phyloP scores from a whole-genome alignment of 306 rosid genomes.

The Gastrolobium bilobum region DNA sequence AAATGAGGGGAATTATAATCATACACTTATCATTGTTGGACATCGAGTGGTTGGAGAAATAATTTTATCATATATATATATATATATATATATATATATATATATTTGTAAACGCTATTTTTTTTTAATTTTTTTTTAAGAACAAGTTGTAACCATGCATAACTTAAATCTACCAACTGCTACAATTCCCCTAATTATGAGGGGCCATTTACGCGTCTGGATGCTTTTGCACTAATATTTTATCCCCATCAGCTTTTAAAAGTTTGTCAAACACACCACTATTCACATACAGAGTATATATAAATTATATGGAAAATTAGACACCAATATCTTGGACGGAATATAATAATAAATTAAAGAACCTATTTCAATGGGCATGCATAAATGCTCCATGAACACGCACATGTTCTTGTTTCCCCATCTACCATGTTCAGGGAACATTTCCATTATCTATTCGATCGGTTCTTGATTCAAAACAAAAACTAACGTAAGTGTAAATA shows the following conservation, averaged over 20 bases:
- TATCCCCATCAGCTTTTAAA: neutral
- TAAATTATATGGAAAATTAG: constrained; percentile 20
- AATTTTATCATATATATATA: too few species aligned
- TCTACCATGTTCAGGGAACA: constrained; percentile 57
- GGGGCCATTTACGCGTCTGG: constrained; percentile 42
- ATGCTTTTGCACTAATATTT: neutral
- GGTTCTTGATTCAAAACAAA: constrained; percentile 38
- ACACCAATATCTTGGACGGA: constrained; percentile 48
- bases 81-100: too few species aligned
- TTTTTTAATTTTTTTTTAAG: too few species aligned
- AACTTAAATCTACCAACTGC: too few species aligned
- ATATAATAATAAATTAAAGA: constrained; percentile 46
- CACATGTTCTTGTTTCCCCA: constrained; percentile 85
- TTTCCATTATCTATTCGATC: constrained; percentile 52
- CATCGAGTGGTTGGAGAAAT: too few species aligned
- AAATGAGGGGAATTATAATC: too few species aligned
- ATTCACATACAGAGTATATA: neutral
- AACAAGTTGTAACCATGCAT: too few species aligned
- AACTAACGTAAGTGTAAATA: neutral
- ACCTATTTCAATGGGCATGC: constrained; percentile 51
- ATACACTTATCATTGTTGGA: too few species aligned
- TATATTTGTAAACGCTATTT: too few species aligned
- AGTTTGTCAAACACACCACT: constrained; percentile 29
- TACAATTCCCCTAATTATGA: too few species aligned
- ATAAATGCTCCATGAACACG: constrained; percentile 68